Evolutionary conservation across 352 stramenopile genomes (phyloP).

Genomic region (Globisporangium acanthophoron): DNA sequence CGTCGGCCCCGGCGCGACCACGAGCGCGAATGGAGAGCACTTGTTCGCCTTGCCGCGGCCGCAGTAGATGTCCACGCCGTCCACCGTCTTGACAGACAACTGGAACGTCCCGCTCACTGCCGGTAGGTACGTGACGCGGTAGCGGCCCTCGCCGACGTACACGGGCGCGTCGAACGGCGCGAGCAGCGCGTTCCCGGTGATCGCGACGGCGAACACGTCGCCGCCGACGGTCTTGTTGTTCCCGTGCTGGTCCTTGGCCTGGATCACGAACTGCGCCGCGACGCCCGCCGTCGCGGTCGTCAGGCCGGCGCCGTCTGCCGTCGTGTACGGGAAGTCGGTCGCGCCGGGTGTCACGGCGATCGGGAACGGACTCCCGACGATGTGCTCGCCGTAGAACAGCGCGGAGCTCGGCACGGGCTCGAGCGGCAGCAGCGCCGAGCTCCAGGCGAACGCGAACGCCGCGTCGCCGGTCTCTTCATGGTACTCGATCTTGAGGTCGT

Average conservation of each 20-base stretch:
- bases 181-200: conserved; percentile 39
- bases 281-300: conserved; percentile 77
- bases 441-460: conserved; percentile 87
- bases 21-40: conserved; percentile 92
- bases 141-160: conserved; percentile 91
- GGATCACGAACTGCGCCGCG: conserved; percentile 88
- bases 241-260: conserved; percentile 90
- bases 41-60: conserved; percentile 86
- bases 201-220: conserved; percentile 70
- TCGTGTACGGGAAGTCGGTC: conserved; percentile 94
- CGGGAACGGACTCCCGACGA: conserved; percentile 91
- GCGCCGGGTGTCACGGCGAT: conserved; percentile 88
- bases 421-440: conserved; percentile 86
- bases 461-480: conserved; percentile 90
- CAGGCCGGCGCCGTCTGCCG: conserved; percentile 81
- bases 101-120: conserved; percentile 83
- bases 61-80: conserved; percentile 94
- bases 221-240: conserved; percentile 89
- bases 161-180: conserved; percentile 60
- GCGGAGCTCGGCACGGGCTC: conserved; percentile 73
- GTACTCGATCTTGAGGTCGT: conserved; percentile 95
- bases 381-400: conserved; percentile 89
- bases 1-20: conserved; percentile 83
- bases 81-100: conserved; percentile 88
- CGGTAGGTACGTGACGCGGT: conserved; percentile 87